phyloP scores from a whole-genome alignment of 169 alveolate species.

The Haemoproteus tartakovskyi region DNA sequence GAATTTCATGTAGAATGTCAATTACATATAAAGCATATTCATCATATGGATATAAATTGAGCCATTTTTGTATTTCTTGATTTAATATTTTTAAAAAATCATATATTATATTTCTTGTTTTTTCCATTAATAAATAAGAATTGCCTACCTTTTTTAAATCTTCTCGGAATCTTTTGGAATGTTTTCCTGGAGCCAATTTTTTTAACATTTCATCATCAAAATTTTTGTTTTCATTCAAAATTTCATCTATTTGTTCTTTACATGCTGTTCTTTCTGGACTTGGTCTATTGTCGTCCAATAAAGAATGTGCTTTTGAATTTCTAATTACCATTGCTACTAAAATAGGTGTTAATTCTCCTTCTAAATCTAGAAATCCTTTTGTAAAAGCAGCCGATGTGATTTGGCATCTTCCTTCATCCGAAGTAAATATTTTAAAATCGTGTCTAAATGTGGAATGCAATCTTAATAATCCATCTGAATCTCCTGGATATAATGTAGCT shows the following conservation, averaged over 20 bases:
- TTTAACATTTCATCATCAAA: conserved; percentile 61
- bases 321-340: conserved; percentile 91
- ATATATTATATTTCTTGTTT: conserved; percentile 38
- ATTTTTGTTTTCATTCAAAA: conserved; percentile 21
- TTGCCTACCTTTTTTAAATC: conserved; percentile 46
- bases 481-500: conserved; percentile 89
- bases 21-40: conserved; percentile 74
- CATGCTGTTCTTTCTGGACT: conserved; percentile 71
- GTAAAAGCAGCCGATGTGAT: conserved; percentile 98
- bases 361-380: conserved; percentile 94
- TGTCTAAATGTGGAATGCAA: conserved; percentile 97
- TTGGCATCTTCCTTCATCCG: conserved; percentile 98
- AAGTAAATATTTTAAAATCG: conserved; percentile 95
- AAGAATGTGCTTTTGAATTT: conserved; percentile 73
- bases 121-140: conserved; percentile 57
- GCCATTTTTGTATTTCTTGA: conserved; percentile 76
- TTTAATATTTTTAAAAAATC: conserved; percentile 69
- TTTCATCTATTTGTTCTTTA: conserved; percentile 39
- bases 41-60: conserved; percentile 73
- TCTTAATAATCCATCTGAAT: conserved; percentile 92
- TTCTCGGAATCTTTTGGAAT: conserved; percentile 52
- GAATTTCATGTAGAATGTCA: conserved; percentile 68
- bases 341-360: conserved; percentile 96
- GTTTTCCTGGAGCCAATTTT: conserved; percentile 39
- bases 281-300: conserved; percentile 74